Conservation (phyloP, 2,329 filamentous ascomycete species). For the Fusarium cyanostomum region DNA sequence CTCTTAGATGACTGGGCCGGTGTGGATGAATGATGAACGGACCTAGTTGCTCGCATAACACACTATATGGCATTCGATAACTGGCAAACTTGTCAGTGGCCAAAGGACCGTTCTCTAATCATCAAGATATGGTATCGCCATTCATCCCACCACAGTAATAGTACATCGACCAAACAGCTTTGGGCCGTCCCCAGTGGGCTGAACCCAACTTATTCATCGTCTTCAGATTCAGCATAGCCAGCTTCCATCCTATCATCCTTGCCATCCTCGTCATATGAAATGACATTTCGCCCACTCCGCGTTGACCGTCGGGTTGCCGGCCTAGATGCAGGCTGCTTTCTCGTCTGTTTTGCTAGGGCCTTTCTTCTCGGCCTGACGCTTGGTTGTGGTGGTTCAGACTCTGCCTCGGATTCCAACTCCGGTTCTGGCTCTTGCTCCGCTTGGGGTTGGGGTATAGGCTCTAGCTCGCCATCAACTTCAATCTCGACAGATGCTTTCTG, state of each 20-base stretch:
- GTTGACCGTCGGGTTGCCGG: constrained; percentile 31
- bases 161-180: neutral
- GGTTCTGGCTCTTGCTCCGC: neutral
- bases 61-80: neutral
- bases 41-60: neutral
- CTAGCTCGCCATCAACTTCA: constrained; percentile 7
- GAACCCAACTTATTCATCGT: neutral
- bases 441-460: neutral
- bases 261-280: constrained; percentile 24
- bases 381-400: constrained; percentile 5
- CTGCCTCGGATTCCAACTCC: neutral
- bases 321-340: neutral
- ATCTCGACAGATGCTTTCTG: neutral
- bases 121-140: constrained; percentile 6
- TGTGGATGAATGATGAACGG: no score
- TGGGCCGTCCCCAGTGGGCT: neutral
- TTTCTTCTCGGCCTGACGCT: constrained; percentile 7
- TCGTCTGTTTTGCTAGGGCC: constrained; percentile 3
- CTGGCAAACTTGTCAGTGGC: neutral
- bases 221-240: constrained; percentile 15
- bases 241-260: constrained; percentile 23
- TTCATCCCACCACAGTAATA: constrained; percentile 3
- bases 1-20: no score
- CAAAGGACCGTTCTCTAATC: neutral
- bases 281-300: constrained; percentile 21